Base-by-base conservation (phyloP, 1,284 basidiomycete species). In the Taiwanofungus camphoratus region DNA sequence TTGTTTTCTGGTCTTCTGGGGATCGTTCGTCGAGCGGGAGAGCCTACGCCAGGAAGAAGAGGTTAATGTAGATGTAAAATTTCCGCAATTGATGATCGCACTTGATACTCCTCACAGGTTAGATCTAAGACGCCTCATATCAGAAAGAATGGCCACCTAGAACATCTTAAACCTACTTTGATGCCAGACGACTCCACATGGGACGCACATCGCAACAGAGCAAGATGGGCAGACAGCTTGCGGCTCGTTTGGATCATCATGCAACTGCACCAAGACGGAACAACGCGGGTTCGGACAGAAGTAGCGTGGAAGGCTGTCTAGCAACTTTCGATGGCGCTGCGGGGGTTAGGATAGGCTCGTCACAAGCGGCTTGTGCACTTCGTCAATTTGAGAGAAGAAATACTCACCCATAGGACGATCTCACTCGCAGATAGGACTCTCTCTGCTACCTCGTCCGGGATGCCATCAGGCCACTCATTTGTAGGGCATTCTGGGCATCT, bases 231-330 rank as follows among this genome's bases (percentile, higher is more conserved):
- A 70, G 1, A 52, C 26, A 0, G 65, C 65, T 44, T 64, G 57
- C 8, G 64, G 62, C 18, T 65, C 57, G 1, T 65, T 59, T 5
- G 51, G 48, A 36, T 66, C 63, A 35, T 66, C 65, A 23, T 66
- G 60, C 16, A 60, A 48, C 44, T 66, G 61, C 11, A 70, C 60
- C 3, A 65, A 52, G 2, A 58, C 58, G 3, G 68, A 70, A 43
- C 67, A 70, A 39, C 59, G 57, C 2, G 61, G 61, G 37, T 70
- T 68, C 1, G 68, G 68, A 45, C 68, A 70, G 42, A 66, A 70
- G 19, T 64, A 51, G 13, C 59, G 56, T 16, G 66, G 66, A 9
- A 64, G 44, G 2, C 64, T 65, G 39, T 68, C 65, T 5, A 69
- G 52, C 6, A 69, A 48, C 49, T 62, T 66, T 45, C 67, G 67